Base-by-base conservation (phyloP, 2,329 filamentous ascomycete species). In the Cytospora schulzeri region DNA sequence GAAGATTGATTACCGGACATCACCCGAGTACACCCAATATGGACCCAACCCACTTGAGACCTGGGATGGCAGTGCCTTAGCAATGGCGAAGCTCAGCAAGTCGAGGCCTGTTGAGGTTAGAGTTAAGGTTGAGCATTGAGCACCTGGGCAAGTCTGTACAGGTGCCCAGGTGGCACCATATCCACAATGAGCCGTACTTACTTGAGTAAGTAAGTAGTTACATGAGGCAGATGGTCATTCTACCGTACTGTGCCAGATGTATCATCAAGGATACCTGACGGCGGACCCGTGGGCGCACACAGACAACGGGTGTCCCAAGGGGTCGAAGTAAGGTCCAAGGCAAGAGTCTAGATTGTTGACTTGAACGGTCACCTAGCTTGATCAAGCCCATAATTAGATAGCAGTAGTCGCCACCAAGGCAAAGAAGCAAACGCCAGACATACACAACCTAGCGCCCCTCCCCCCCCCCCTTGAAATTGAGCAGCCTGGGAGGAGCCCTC, bases 61-160 rank as follows among this genome's bases (percentile, higher is more conserved):
- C 33, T 35, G 33, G 24, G 26, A 19, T 45, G 15, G 35, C 58
- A 54, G 38, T 61, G 51, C n/a, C n/a, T n/a, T n/a, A 33, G 51
- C 51, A 55, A 61, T 51, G 41, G 35, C 51, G 29, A 52, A 48
- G 35, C 35, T 28, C 26, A 55, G 51, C 59, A 61, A 51, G 51
- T 14, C 24, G 35, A 55, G 59, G 51, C 59, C 59, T 61, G 51
- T 33, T 55, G 35, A 52, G 29, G 51, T n/a, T 45, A 38, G 59
- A 61, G 51, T 41, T n/a, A 41, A 33, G n/a, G 48, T 41, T 41
- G 35, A 33, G 28, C 58, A 54, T 51, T 60, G 58, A 38, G 53
- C n/a, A n/a, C n/a, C n/a, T n/a, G n/a, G n/a, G n/a, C 45, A 35
- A 28, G 31, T 33, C 31, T 33, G 31, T 12, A 33, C 11, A 12